A percentile compares a stretch with the other conserved stretches of the same genome.
Conservation (phyloP, 192 early-diverging fungal species). For the Backusella australiensis region DNA sequence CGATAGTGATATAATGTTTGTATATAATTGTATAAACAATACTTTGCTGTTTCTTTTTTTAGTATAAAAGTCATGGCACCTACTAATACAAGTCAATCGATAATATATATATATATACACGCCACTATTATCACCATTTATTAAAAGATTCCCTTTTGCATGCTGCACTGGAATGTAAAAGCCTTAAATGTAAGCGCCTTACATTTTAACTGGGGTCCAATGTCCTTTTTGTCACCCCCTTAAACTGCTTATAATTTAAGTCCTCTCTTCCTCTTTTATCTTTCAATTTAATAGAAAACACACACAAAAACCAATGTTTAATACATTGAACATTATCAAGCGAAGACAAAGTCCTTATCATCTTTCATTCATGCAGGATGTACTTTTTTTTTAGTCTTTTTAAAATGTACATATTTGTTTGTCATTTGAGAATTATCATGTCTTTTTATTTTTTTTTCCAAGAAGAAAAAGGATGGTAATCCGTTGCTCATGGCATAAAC, state of each 20-base stretch:
- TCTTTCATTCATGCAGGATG: neutral
- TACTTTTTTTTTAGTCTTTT: neutral
- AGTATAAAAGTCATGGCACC: neutral
- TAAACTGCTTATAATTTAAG: neutral
- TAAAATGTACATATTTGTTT: conserved; percentile 1
- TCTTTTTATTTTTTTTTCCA: neutral
- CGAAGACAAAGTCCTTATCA: neutral
- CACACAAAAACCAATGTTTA: neutral
- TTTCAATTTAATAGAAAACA: neutral
- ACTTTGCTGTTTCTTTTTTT: neutral
- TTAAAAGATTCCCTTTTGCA: too few relatives aligned
- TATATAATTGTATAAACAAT: neutral
- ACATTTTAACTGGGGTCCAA: too few relatives aligned
- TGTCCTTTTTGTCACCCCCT: neutral
- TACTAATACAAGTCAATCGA: neutral
- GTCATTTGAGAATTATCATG: neutral
- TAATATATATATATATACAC: neutral
- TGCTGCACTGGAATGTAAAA: neutral
- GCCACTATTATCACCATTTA: neutral
- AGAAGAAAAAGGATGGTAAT: neutral
- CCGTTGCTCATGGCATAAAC: neutral
- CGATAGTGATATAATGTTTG: neutral
- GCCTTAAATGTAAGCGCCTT: neutral
- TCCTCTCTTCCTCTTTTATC: too few relatives aligned
- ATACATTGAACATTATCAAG: neutral